Percentiles rank a stretch among this genome's conserved stretches.
Conservation (phyloP, 164 flowering plant genomes). For the Sextonia rubra region DNA sequence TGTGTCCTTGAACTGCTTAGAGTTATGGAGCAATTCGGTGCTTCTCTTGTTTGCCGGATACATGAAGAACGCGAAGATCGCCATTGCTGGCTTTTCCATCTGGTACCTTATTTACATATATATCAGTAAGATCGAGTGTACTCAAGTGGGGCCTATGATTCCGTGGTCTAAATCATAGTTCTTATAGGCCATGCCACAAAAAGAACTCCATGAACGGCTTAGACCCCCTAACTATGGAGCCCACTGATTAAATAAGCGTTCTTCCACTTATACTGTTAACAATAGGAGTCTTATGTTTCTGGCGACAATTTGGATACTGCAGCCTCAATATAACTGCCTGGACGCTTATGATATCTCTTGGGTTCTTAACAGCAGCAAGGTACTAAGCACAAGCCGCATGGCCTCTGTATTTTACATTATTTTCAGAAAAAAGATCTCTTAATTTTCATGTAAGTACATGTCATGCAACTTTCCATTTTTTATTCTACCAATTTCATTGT, state of each 20-base stretch:
- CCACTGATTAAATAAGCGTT: too few relatives aligned
- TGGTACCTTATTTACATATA: background rate
- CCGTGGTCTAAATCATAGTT: background rate
- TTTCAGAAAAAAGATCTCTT: too few relatives aligned
- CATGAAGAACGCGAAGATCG: background rate
- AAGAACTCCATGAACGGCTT: too few relatives aligned
- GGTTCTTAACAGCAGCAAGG: slow-evolving; percentile 38
- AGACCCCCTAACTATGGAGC: too few relatives aligned
- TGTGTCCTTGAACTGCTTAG: background rate
- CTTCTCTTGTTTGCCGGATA: background rate
- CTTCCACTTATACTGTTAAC: too few relatives aligned
- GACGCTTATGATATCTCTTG: slow-evolving; percentile 34
- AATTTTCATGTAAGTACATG: too few relatives aligned
- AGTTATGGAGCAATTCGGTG: background rate
- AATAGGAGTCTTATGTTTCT: background rate
- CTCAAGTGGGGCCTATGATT: background rate
- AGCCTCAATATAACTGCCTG: slow-evolving; percentile 33
- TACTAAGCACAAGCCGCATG: background rate
- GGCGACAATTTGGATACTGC: slow-evolving; percentile 35
- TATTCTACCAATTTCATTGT: too few relatives aligned
- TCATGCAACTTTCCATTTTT: too few relatives aligned
- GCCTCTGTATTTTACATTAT: too few relatives aligned
- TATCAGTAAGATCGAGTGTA: too few relatives aligned
- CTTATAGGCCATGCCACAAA: too few relatives aligned
- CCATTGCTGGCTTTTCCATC: slow-evolving; percentile 1